Conservation (phyloP, 345 rosid genomes). For the Anastatica hierochuntica region DNA sequence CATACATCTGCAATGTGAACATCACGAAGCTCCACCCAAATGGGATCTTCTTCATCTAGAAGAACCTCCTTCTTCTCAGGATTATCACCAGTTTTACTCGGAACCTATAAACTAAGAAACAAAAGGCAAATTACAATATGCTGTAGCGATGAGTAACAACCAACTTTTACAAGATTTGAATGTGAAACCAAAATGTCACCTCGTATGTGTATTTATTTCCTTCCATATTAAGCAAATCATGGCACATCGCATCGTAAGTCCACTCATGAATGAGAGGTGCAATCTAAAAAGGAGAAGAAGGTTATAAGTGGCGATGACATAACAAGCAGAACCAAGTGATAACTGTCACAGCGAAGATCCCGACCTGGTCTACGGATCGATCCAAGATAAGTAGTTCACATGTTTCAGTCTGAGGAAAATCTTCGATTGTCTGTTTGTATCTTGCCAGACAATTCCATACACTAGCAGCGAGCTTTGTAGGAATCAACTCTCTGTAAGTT, state of each 20-base stretch:
- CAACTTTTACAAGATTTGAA: constrained; percentile 4
- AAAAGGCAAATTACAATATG: constrained; percentile 26
- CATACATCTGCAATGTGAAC: constrained; percentile 87
- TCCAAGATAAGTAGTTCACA: constrained; percentile 90
- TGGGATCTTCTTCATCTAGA: constrained; percentile 91
- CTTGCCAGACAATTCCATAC: constrained; percentile 74
- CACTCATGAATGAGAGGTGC: constrained; percentile 99
- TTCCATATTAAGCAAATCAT: constrained; percentile 80
- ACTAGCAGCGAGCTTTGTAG: constrained; percentile 96
- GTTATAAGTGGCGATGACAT: neutral
- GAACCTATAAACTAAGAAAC: constrained; percentile 44
- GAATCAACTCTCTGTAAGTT: constrained; percentile 72
- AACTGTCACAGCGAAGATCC: neutral
- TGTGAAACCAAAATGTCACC: constrained; percentile 35
- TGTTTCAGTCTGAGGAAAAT: constrained; percentile 86
- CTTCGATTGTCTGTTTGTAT: constrained; percentile 58
- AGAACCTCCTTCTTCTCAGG: constrained; percentile 90
- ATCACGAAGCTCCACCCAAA: constrained; percentile 97
- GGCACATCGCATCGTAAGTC: constrained; percentile 99
- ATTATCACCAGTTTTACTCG: constrained; percentile 55
- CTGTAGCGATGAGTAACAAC: constrained; percentile 17
- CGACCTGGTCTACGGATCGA: constrained; percentile 92
- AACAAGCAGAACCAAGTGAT: neutral
- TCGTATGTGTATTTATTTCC: constrained; percentile 91
- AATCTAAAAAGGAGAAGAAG: constrained; percentile 40